Percentiles rank a stretch among this genome's conserved stretches.
phyloP scores from a whole-genome alignment of 768 basidiomycete species.

The Crepidotus variabilis region DNA sequence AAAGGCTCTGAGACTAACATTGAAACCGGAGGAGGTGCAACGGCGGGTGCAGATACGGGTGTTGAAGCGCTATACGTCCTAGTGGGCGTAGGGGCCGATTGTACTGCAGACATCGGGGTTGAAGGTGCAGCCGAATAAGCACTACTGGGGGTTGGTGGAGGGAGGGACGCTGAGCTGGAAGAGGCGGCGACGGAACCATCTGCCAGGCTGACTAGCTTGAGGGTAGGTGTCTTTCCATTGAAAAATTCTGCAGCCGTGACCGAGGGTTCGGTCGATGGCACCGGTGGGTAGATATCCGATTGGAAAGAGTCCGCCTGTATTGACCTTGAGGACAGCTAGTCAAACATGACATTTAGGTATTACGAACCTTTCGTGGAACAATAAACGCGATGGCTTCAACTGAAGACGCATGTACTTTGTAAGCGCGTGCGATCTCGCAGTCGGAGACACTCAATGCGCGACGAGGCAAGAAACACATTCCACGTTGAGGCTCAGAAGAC shows the following conservation, averaged over 20 bases:
- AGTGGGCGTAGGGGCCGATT: slow-evolving; percentile 30
- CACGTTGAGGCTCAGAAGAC: slow-evolving; percentile 89
- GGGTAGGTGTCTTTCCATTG: slow-evolving; percentile 72
- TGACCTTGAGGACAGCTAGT: not conserved
- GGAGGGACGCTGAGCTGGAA: slow-evolving; percentile 21
- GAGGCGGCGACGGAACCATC: slow-evolving; percentile 46
- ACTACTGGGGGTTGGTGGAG: slow-evolving; percentile 23
- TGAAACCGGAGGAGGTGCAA: slow-evolving; percentile 10
- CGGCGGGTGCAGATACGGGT: slow-evolving; percentile 21
- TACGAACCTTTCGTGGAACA: slow-evolving; percentile 82
- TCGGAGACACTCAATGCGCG: slow-evolving; percentile 85
- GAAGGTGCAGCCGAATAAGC: slow-evolving; percentile 18
- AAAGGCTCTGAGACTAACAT: slow-evolving; percentile 10
- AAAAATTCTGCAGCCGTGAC: slow-evolving; percentile 86
- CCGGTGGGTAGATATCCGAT: slow-evolving; percentile 94
- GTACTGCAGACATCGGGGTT: slow-evolving; percentile 26
- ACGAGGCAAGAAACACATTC: slow-evolving; percentile 95
- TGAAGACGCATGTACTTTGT: slow-evolving; percentile 71
- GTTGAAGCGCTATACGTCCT: slow-evolving; percentile 27
- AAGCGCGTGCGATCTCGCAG: slow-evolving; percentile 93
- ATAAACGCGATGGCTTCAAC: slow-evolving; percentile 95
- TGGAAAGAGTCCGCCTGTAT: slow-evolving; percentile 90
- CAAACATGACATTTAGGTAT: slow-evolving; percentile 1
- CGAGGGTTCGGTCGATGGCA: slow-evolving; percentile 76
- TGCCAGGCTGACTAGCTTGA: slow-evolving; percentile 78